Evolutionary conservation across 2,329 filamentous ascomycete genomes (phyloP).

Genomic region (Harringtonia aguacate): DNA sequence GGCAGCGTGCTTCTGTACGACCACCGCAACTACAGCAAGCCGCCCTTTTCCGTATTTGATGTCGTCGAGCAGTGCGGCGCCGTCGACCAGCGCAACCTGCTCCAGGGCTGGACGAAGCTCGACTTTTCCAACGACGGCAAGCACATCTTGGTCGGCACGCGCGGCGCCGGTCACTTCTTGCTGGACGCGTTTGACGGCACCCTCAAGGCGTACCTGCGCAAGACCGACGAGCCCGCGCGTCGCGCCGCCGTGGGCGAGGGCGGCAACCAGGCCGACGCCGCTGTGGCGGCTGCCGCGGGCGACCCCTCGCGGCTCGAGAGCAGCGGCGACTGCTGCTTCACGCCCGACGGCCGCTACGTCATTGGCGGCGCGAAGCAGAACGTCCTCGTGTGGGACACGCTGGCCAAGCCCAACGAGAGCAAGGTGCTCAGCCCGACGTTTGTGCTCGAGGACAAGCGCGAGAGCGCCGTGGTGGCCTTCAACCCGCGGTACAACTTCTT

Average conservation of each 20-base stretch:
- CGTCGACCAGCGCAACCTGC: constrained; percentile 44
- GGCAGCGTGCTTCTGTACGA: constrained; percentile 84
- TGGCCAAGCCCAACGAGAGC: constrained; percentile 42
- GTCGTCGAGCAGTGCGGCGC: constrained; percentile 46
- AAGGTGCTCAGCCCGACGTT: constrained; percentile 52
- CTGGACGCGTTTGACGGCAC: constrained; percentile 86
- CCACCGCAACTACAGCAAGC: constrained; percentile 84
- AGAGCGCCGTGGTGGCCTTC: constrained; percentile 67
- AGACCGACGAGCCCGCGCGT: constrained; percentile 40
- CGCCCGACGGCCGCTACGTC: constrained; percentile 80
- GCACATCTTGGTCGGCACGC: constrained; percentile 71
- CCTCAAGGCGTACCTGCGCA: constrained; percentile 62
- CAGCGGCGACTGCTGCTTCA: constrained; percentile 76
- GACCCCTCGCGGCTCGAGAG: constrained; percentile 35
- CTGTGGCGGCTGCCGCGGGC: background rate
- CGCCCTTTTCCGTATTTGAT: constrained; percentile 80
- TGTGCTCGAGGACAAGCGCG: constrained; percentile 55
- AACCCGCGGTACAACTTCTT: constrained; percentile 91
- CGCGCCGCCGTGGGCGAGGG: constrained; percentile 44
- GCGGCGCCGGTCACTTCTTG: constrained; percentile 75
- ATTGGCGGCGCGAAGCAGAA: constrained; percentile 69
- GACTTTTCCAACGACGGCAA: constrained; percentile 97
- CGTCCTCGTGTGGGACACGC: constrained; percentile 77
- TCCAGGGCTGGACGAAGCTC: constrained; percentile 74
- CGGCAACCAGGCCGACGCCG: constrained; percentile 18